Evolutionary conservation across 2,329 filamentous ascomycete genomes (phyloP).

Genomic region (Cyphellophora europaea): DNA sequence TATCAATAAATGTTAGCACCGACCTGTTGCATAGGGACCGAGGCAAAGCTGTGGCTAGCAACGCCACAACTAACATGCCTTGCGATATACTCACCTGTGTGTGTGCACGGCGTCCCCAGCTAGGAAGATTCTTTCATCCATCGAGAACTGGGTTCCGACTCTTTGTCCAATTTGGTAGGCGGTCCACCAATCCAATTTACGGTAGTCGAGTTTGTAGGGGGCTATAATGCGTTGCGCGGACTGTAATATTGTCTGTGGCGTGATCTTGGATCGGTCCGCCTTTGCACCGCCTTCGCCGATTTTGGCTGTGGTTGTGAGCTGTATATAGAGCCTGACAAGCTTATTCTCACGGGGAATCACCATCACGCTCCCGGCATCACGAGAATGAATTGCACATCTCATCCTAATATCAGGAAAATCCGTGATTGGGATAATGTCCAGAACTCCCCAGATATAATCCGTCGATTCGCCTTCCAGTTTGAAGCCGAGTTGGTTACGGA

Average conservation of each 20-base stretch:
- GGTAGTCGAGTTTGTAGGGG: conserved; percentile 58
- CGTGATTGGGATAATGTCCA: conserved; percentile 44
- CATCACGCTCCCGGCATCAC: conserved; percentile 49
- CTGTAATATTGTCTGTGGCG: conserved; percentile 51
- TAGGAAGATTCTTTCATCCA: conserved; percentile 54
- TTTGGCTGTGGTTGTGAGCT: conserved; percentile 12
- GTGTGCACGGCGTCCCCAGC: conserved; percentile 58
- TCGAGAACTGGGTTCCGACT: conserved; percentile 49
- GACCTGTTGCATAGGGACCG: too few relatives aligned
- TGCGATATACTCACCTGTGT: too few relatives aligned
- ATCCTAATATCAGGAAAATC: conserved; percentile 53
- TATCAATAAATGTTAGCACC: conserved; percentile 14
- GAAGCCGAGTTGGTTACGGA: conserved; percentile 48
- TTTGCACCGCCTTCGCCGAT: conserved; percentile 31
- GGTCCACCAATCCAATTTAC: conserved; percentile 59
- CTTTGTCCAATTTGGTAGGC: conserved; percentile 61
- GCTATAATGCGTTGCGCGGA: conserved; percentile 55
- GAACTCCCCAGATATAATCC: conserved; percentile 36
- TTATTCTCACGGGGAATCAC: conserved; percentile 56
- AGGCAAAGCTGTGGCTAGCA: too few relatives aligned
- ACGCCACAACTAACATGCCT: conserved; percentile 1
- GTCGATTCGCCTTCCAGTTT: conserved; percentile 46
- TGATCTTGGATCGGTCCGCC: conserved; percentile 54
- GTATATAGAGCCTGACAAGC: conserved; percentile 43
- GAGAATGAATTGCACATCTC: conserved; percentile 50